Evolutionary conservation across 2,329 filamentous ascomycete species (phyloP).

Genomic region (Mycosphaerella sp.): DNA sequence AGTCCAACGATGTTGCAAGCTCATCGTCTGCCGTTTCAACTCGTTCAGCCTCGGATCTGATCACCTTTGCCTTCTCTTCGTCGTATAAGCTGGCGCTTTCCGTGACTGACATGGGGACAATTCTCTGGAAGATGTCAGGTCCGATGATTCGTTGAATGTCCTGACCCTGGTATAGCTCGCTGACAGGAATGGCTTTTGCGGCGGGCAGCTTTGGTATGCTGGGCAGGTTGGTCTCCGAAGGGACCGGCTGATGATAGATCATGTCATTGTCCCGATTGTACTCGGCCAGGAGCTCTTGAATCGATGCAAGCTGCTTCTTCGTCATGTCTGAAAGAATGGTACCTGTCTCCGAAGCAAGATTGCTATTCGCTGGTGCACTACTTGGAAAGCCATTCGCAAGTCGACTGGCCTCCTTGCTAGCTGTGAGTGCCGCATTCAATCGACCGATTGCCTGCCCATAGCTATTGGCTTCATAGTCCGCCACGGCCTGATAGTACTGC

Average conservation of each 20-base stretch:
- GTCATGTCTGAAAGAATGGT: slow-evolving; percentile 68
- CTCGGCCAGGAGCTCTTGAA: slow-evolving; percentile 72
- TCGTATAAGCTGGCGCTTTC: slow-evolving; percentile 96
- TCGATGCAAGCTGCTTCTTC: slow-evolving; percentile 70
- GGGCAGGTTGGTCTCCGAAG: slow-evolving; percentile 72
- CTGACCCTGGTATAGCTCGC: slow-evolving; percentile 91
- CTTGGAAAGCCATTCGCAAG: slow-evolving; percentile 73
- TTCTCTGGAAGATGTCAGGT: slow-evolving; percentile 93
- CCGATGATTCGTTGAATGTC: slow-evolving; percentile 97
- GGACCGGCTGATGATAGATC: slow-evolving; percentile 92
- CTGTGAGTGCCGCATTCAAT: slow-evolving; percentile 70
- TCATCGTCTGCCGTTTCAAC: slow-evolving; percentile 90
- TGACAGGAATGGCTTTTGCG: slow-evolving; percentile 94
- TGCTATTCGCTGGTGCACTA: slow-evolving; percentile 71
- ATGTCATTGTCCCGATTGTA: slow-evolving; percentile 92
- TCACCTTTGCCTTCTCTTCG: slow-evolving; percentile 94
- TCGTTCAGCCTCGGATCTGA: slow-evolving; percentile 86
- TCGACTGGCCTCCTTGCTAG: slow-evolving; percentile 71
- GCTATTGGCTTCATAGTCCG: slow-evolving; percentile 81
- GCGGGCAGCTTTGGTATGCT: slow-evolving; percentile 86
- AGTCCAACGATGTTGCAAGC: slow-evolving; percentile 92
- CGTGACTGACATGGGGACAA: slow-evolving; percentile 91
- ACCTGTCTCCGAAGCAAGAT: slow-evolving; percentile 74
- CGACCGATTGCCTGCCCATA: slow-evolving; percentile 81
- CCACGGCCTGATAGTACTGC: slow-evolving; percentile 87